phyloP scores from a whole-genome alignment of 306 rosid species.

The Rosa chinensis region DNA sequence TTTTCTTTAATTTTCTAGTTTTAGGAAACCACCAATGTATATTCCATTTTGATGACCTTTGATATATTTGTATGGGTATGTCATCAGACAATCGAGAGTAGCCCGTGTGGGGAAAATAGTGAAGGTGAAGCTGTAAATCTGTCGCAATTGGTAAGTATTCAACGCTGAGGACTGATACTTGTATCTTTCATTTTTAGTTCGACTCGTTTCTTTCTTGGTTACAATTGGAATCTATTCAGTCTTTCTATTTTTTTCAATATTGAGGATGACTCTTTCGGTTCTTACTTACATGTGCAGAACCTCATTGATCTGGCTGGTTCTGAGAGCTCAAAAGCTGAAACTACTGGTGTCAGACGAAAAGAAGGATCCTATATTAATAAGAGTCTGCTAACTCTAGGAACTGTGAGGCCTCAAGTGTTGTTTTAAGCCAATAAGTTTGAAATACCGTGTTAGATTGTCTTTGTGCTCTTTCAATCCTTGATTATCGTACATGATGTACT shows the following conservation, averaged over 20 bases:
- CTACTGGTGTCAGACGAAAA: conserved; percentile 93
- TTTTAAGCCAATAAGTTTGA: conserved; percentile 21
- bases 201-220: conserved; percentile 23
- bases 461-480: conserved; percentile 1
- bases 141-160: conserved; percentile 79
- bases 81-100: conserved; percentile 90
- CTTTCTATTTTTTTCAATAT: conserved; percentile 15
- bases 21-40: background rate
- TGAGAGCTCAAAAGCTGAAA: conserved; percentile 99
- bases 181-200: conserved; percentile 19
- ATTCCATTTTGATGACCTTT: conserved; percentile 1
- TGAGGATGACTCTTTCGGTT: conserved; percentile 35
- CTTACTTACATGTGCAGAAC: conserved; percentile 83
- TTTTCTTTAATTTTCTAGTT: background rate
- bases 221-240: conserved; percentile 17
- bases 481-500: conserved; percentile 10
- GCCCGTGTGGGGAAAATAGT: conserved; percentile 79
- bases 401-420: conserved; percentile 76
- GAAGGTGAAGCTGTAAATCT: conserved; percentile 94
- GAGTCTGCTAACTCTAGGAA: conserved; percentile 97
- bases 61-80: conserved; percentile 23
- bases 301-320: conserved; percentile 99
- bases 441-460: background rate
- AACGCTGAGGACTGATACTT: conserved; percentile 8
- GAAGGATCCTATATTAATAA: conserved; percentile 98